phyloP scores from a whole-genome alignment of 2,329 filamentous ascomycete species.

The Talaromyces sp. region DNA sequence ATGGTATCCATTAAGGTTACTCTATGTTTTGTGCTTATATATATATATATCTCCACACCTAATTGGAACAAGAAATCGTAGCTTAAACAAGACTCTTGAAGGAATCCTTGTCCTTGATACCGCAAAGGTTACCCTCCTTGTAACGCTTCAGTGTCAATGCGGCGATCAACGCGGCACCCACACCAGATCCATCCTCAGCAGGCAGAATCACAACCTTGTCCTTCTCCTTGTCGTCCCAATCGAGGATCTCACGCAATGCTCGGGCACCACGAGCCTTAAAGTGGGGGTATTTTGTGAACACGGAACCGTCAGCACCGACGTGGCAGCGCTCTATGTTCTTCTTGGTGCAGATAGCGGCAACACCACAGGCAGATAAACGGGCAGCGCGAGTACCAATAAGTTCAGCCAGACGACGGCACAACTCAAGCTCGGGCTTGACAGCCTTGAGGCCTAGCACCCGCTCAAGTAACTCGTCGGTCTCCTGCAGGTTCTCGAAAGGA shows the following conservation, averaged over 20 bases:
- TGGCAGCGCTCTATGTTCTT: conserved; percentile 85
- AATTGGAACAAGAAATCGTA: background rate
- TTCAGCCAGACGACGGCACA: conserved; percentile 84
- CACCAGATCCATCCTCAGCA: conserved; percentile 93
- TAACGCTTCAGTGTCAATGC: conserved; percentile 63
- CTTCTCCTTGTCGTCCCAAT: conserved; percentile 81
- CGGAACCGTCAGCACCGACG: conserved; percentile 92
- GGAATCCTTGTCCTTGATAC: conserved; percentile 51
- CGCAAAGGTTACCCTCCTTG: conserved; percentile 56
- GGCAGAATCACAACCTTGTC: conserved; percentile 84
- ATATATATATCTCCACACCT: background rate
- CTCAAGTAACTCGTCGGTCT: conserved; percentile 79
- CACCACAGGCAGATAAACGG: conserved; percentile 87
- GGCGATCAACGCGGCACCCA: conserved; percentile 94
- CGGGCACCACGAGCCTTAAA: conserved; percentile 90
- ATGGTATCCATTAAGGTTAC: background rate
- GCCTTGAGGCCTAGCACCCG: conserved; percentile 68
- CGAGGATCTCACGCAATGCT: conserved; percentile 89
- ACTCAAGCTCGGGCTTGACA: conserved; percentile 76
- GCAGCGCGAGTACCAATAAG: conserved; percentile 93
- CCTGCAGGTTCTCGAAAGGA: conserved; percentile 89
- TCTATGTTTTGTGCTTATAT: conserved; percentile 1
- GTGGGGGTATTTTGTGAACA: conserved; percentile 99
- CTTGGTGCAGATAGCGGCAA: conserved; percentile 95
- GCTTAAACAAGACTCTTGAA: conserved; percentile 26